phyloP scores from a whole-genome alignment of 805 yeast genomes.

The Phaffomyces opuntiae region DNA sequence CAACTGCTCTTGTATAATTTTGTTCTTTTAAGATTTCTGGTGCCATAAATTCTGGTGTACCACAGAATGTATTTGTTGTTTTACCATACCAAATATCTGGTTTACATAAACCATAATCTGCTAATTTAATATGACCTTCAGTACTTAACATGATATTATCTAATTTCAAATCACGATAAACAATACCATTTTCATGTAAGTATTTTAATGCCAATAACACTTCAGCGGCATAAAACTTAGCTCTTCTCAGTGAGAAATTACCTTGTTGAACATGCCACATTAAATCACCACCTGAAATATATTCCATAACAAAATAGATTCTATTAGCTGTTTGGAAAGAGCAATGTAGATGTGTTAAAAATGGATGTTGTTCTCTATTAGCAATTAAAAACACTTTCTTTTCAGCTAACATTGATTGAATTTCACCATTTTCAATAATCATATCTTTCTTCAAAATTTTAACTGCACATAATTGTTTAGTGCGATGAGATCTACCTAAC shows the following conservation, averaged over 20 bases:
- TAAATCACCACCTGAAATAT: conserved; percentile 94
- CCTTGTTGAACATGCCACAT: conserved; percentile 99
- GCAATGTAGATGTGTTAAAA: conserved; percentile 81
- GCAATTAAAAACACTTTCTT: conserved; percentile 83
- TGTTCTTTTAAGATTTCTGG: conserved; percentile 95
- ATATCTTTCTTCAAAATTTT: conserved; percentile 95
- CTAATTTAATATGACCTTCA: conserved; percentile 92
- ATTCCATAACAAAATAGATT: conserved; percentile 97
- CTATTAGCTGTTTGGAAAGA: conserved; percentile 98
- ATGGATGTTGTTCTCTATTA: conserved; percentile 87
- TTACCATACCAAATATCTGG: conserved; percentile 82
- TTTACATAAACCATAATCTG: conserved; percentile 96
- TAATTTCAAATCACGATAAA: conserved; percentile 91
- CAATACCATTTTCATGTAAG: conserved; percentile 92
- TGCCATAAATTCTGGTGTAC: conserved; percentile 99
- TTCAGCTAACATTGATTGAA: conserved; percentile 90
- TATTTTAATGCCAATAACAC: conserved; percentile 85
- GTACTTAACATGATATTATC: conserved; percentile 88
- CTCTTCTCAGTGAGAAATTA: conserved; percentile 81
- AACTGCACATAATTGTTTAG: conserved; percentile 82
- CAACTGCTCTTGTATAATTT: conserved; percentile 88
- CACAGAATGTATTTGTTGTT: conserved; percentile 93
- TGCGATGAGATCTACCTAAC: conserved; percentile 88
- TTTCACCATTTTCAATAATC: conserved; percentile 92
- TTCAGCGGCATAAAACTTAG: conserved; percentile 97